A percentile compares a stretch with the other conserved stretches of the same genome.
Conservation (phyloP, 139 green algal species). For the Choricystis sp. region DNA sequence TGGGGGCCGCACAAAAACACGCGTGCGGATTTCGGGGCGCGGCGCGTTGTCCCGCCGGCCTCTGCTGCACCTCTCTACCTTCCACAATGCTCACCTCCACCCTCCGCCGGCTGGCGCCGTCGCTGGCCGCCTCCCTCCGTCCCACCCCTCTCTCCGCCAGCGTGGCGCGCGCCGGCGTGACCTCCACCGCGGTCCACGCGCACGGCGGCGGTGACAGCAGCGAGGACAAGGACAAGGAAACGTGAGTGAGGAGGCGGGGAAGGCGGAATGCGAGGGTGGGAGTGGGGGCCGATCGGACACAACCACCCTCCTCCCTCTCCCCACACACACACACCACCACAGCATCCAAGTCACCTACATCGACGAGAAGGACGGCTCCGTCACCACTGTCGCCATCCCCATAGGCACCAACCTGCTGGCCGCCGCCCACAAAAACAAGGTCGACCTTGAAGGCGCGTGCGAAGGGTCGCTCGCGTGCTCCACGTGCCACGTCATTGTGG, state of each 20-base stretch:
- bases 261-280: not conserved
- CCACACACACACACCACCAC: not conserved
- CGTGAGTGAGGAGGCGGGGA: not conserved
- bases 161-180: no score
- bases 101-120: no score
- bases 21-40: no score
- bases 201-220: not conserved
- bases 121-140: no score
- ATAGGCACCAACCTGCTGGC: conserved; percentile 81
- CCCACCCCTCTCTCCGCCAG: no score
- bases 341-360: conserved; percentile 76
- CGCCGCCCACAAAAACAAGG: conserved; percentile 88
- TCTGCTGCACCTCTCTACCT: no score
- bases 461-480: conserved; percentile 94
- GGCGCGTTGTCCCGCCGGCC: no score
- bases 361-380: conserved; percentile 71
- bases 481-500: conserved; percentile 87
- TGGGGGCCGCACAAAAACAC: no score
- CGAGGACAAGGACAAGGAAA: not conserved
- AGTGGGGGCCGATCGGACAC: not conserved
- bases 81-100: no score
- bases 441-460: conserved; percentile 95
- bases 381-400: conserved; percentile 51
- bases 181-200: no score
- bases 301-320: not conserved